A percentile compares a stretch with the other conserved stretches of the same genome.
These are phyloP conservation scores for Massarina eburnea DNA, from an alignment of 2,329 filamentous ascomycete genomes.

Conservation along the genomic window DNA sequence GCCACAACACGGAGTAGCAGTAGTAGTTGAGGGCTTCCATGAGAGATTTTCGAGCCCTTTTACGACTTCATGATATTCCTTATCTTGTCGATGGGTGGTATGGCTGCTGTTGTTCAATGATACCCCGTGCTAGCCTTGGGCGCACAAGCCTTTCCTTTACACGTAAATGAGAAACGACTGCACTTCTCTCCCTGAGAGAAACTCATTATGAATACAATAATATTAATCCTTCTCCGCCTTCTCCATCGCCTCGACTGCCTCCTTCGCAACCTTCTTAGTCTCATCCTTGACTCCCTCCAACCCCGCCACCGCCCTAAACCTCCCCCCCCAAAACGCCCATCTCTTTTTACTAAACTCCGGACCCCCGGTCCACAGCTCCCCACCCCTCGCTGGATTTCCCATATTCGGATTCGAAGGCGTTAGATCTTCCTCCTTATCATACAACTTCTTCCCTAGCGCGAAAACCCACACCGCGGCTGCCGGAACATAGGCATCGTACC, in stretches of 20 bases:
- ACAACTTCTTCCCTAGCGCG: conserved; percentile 22
- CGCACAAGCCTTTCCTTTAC: too few species aligned
- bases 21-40: too few species aligned
- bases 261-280: conserved; percentile 24
- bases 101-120: too few species aligned
- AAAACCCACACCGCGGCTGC: conserved; percentile 35
- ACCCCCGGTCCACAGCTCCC: conserved; percentile 32
- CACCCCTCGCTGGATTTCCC: conserved; percentile 32
- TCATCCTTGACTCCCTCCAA: conserved; percentile 22
- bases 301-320: conserved; percentile 26
- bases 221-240: conserved; percentile 18
- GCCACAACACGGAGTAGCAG: too few species aligned
- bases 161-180: too few species aligned
- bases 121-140: too few species aligned
- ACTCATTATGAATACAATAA: neutral
- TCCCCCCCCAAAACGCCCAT: conserved; percentile 37
- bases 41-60: too few species aligned
- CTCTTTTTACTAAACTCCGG: conserved; percentile 33
- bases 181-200: too few species aligned
- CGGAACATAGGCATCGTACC: conserved; percentile 29
- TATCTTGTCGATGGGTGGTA: too few species aligned
- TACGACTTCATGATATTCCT: too few species aligned
- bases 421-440: conserved; percentile 27
- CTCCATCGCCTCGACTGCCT: conserved; percentile 33
- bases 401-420: conserved; percentile 27